Conservation (phyloP, 2,329 filamentous ascomycete genomes). For the Phoma sp. region DNA sequence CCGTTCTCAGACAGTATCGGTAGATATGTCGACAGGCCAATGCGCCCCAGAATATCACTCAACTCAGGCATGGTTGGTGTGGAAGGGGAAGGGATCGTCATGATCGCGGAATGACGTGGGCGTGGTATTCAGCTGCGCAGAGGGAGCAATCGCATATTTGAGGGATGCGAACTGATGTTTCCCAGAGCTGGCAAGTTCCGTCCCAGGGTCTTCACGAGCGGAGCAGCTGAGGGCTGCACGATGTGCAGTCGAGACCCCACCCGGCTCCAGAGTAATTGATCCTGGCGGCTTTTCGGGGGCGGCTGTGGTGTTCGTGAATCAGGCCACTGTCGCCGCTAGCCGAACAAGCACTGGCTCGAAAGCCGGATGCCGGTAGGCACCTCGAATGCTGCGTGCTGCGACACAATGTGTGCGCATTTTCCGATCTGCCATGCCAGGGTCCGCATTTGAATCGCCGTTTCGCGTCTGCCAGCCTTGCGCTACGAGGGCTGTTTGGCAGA, state of each 20-base stretch:
- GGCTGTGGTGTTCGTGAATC: background rate
- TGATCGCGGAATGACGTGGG: constrained; percentile 23
- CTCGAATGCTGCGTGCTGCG: background rate
- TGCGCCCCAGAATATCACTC: constrained; percentile 37
- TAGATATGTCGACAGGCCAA: constrained; percentile 40
- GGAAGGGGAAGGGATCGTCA: constrained; percentile 35
- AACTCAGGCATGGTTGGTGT: constrained; percentile 31
- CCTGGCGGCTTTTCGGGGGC: background rate
- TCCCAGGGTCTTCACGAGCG: constrained; percentile 14
- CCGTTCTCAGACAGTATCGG: constrained; percentile 42
- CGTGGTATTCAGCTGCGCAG: constrained; percentile 19
- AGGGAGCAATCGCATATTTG: constrained; percentile 28
- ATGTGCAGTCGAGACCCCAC: constrained; percentile 16
- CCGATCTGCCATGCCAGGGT: constrained; percentile 3
- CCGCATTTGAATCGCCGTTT: background rate
- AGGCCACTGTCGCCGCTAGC: constrained; percentile 6
- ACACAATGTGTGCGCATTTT: constrained; percentile 1
- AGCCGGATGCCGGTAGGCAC: constrained; percentile 1
- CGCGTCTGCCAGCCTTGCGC: constrained; percentile 1
- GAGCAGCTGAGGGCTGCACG: constrained; percentile 21
- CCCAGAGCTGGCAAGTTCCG: constrained; percentile 21
- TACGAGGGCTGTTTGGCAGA: background rate
- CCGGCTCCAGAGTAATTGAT: constrained; percentile 1
- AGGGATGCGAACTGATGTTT: constrained; percentile 18
- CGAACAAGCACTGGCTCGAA: background rate